phyloP scores from a whole-genome alignment of 169 alveolate genomes.

The Eimeria falciformis region DNA sequence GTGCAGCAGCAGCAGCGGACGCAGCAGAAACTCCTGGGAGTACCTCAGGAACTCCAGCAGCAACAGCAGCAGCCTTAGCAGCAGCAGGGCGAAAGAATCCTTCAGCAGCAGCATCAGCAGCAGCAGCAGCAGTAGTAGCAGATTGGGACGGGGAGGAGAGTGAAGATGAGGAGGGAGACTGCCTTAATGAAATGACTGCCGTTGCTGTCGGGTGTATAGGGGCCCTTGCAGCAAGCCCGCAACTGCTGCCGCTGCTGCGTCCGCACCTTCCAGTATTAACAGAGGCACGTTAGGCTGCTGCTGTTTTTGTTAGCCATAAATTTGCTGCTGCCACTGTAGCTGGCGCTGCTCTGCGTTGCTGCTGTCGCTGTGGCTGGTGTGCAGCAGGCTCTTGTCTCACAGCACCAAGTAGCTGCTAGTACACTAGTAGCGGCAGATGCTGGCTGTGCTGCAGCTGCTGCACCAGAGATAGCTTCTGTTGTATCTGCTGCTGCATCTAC shows the following conservation, averaged over 20 bases:
- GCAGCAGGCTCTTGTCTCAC: too few relatives aligned
- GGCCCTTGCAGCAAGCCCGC: slow-evolving; percentile 41
- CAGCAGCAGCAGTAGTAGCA: not conserved
- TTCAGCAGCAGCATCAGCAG: slow-evolving; percentile 29
- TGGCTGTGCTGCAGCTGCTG: not conserved
- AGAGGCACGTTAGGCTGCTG: slow-evolving; percentile 44
- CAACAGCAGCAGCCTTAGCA: slow-evolving; percentile 19
- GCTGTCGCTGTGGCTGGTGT: slow-evolving; percentile 9
- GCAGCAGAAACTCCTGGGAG: slow-evolving; percentile 1
- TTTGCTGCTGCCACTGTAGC: too few relatives aligned
- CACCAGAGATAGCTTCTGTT: not conserved
- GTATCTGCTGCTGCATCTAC: not conserved
- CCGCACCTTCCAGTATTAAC: slow-evolving; percentile 38
- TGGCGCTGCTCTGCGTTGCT: slow-evolving; percentile 13
- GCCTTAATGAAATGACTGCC: slow-evolving; percentile 5
- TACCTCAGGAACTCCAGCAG: not conserved
- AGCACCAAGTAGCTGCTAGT: too few relatives aligned
- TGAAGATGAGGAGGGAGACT: slow-evolving; percentile 26
- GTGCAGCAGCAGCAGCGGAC: slow-evolving; percentile 1
- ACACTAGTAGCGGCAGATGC: too few relatives aligned
- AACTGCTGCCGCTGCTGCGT: slow-evolving; percentile 53
- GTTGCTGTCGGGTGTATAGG: slow-evolving; percentile 59
- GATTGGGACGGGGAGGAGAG: slow-evolving; percentile 34
- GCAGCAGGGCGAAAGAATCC: slow-evolving; percentile 8
- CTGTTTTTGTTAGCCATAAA: too few relatives aligned